Evolutionary conservation across 2,329 filamentous ascomycete genomes (phyloP).

Genomic region (Davidsoniella neocaledoniae): DNA sequence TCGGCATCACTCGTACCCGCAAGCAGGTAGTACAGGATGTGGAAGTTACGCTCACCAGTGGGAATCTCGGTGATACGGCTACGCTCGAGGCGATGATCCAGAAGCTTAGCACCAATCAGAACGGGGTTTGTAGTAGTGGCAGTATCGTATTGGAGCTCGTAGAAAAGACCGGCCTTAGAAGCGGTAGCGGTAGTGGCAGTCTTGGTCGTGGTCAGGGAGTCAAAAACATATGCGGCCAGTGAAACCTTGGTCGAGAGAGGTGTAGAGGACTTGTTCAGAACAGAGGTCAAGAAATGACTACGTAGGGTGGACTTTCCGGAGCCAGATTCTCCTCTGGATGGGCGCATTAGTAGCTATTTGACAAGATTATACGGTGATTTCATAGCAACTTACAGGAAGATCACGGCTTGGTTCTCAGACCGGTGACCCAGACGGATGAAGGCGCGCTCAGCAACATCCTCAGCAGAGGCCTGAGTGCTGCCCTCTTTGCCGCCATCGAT

Average conservation of each 20-base stretch:
- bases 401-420: constrained; percentile 80
- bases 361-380: neutral
- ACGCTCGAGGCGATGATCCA: constrained; percentile 84
- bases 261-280: constrained; percentile 80
- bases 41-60: constrained; percentile 91
- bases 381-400: constrained; percentile 62
- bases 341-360: neutral
- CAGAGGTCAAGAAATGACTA: constrained; percentile 68
- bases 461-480: constrained; percentile 79
- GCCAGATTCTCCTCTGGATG: constrained; percentile 72
- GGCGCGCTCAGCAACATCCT: constrained; percentile 76
- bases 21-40: constrained; percentile 87
- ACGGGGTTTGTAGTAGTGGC: constrained; percentile 68
- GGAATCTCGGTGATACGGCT: constrained; percentile 84
- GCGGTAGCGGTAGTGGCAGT: constrained; percentile 88
- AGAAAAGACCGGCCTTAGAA: constrained; percentile 88
- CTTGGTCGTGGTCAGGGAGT: constrained; percentile 92
- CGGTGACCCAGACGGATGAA: constrained; percentile 73
- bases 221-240: constrained; percentile 86
- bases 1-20: constrained; percentile 83
- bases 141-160: constrained; percentile 93
- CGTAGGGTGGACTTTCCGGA: constrained; percentile 91
- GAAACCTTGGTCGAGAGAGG: constrained; percentile 87
- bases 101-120: constrained; percentile 81
- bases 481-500: constrained; percentile 83